Percentiles rank a stretch among this genome's conserved stretches.
These are phyloP conservation scores for Blepharisma stoltei DNA, from an alignment of 73 alveolate genomes.

Conservation along the genomic window DNA sequence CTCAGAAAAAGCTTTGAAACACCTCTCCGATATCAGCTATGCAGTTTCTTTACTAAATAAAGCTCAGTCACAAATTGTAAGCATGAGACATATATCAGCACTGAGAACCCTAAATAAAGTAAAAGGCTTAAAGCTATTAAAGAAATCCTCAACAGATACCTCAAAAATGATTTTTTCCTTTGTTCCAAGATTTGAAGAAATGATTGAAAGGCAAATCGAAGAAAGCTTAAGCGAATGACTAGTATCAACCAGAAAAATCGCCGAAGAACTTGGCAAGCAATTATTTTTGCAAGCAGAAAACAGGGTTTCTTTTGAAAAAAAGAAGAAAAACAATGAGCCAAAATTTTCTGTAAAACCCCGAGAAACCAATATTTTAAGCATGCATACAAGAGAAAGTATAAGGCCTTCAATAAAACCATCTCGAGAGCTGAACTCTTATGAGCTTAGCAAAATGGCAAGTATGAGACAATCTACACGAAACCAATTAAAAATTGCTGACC, in stretches of 20 bases:
- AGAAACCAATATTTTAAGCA: neutral
- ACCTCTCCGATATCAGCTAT: neutral
- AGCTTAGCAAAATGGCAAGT: neutral
- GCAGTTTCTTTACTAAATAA: neutral
- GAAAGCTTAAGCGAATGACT: conserved; percentile 22
- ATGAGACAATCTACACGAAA: neutral
- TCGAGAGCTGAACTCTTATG: conserved; percentile 18
- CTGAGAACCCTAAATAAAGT: neutral
- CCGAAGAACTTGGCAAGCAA: conserved; percentile 24
- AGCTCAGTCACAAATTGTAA: conserved; percentile 12
- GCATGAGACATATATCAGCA: conserved; percentile 20
- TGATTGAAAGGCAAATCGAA: neutral
- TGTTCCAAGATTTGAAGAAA: conserved; percentile 10
- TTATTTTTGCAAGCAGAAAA: conserved; percentile 7
- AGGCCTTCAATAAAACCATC: conserved; percentile 18
- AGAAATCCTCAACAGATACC: neutral
- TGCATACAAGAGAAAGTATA: conserved; percentile 3
- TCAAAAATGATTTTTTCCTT: neutral
- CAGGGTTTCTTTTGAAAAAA: neutral
- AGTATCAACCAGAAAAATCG: conserved; percentile 11
- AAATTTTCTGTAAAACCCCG: neutral
- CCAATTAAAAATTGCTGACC: neutral
- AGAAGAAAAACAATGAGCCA: neutral
- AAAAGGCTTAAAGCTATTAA: neutral
- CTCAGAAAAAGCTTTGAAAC: neutral